Evolutionary conservation across 2,329 filamentous ascomycete species (phyloP), one percentile per base, ranked within the genome.

Genomic region (Corniculantispora saksenae): DNA sequence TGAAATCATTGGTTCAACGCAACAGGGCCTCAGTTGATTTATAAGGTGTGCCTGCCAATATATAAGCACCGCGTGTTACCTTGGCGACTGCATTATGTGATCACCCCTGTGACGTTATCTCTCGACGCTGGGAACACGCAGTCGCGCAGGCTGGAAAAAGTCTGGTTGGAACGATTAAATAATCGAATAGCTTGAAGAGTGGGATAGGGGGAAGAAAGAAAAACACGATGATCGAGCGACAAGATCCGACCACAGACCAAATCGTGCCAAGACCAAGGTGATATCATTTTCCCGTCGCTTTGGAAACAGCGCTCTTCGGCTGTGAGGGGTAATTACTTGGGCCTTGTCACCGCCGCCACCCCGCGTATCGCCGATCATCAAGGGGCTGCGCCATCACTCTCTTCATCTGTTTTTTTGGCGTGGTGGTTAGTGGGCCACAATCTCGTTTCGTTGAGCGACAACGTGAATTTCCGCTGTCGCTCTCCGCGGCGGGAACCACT

Each of bases 1-100:
- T 60, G 57, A 40, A 40, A 51, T 51, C 58, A 61, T 51, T 60
- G 45, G 57, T 38, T n/a, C 21, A 8, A 29, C 27, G 15, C 45
- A 43, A 25, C 23, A 23, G 57, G 45, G 43, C 45, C n/a, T n/a
- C 21, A 7, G 56, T 40, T 60, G 25, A 27, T 21, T 38, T 38
- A 51, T 51, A 51, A 61, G 47, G 47, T 51, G 27, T 7, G n/a
- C 19, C 25, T 35, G 45, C 6, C 32, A 35, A 19, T 25, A n/a
- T n/a, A 50, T 59, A 35, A 25, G 29, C 57, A 38, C 45, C 10
- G n/a, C 45, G 32, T 50, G 29, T 27, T 60, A 58, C 40, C 40
- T 38, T 58, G 15, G 38, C 27, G 43, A 35, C 54, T 43, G 9
- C 35, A 4, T 13, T 43, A 19, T 43, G 38, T 19, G 38, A 13